Evolutionary conservation across 129 eudicot species (phyloP), one percentile per base, ranked within the genome.

Genomic region (Centella asiatica): DNA sequence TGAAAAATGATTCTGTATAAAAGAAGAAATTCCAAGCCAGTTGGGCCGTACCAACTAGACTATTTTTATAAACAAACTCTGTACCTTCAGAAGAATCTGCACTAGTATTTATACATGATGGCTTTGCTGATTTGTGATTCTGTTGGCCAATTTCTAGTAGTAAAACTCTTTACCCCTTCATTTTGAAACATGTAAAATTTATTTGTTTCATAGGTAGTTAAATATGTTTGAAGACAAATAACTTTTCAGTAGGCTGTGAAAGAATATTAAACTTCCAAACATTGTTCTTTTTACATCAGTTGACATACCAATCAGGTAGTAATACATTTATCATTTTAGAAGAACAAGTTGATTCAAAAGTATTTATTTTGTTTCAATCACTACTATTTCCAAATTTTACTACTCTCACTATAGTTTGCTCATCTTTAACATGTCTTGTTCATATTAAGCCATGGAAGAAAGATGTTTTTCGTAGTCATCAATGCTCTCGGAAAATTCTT

Each of bases 41-140:
- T 17, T 57, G 44, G n/a, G 3, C 8, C 14, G 4, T n/a, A 33
- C 63, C 63, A 57, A 57, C 63, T 57, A 32, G 63, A 13, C 45
- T 57, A 33, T 32, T 32, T 57, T 39, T 57, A 0, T n/a, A 22
- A 17, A 28, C n/a, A 57, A 57, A 29, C 0, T 55, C 10, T 55
- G 39, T 55, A 6, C 60, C 60, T 57, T 57, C 14, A 29, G 1
- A 6, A 19, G 37, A 22, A n/a, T 57, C 39, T 33, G 27, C 17
- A 57, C 44, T 57, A 56, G 44, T 29, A 7, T 56, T 1, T 22
- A 24, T 13, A 57, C 62, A n/a, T 31, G 62, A 23, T 19, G 62
- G 23, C 40, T 6, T 29, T 57, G 60, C 33, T 57, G 32, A 18
- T 28, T 28, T 29, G 26, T 31, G 7, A 54, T 19, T 18, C 40